phyloP scores from a whole-genome alignment of 257 asterid species.

The Dorcoceras hygrometricum region DNA sequence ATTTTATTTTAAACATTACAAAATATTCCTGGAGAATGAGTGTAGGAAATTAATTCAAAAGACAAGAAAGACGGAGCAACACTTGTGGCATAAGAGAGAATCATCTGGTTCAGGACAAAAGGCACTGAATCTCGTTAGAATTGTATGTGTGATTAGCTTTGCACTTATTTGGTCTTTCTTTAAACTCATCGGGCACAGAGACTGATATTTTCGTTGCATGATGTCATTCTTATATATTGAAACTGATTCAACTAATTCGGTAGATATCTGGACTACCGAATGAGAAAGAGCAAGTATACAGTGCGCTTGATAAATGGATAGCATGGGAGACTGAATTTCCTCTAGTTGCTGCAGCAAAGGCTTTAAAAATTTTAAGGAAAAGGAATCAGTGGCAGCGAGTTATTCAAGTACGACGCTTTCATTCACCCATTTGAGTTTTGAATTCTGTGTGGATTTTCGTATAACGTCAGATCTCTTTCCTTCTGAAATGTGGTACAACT shows the following conservation, averaged over 20 bases:
- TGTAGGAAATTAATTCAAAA: constrained; percentile 39
- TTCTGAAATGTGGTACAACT: neutral
- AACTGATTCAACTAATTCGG: constrained; percentile 11
- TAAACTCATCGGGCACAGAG: neutral
- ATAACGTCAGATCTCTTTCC: neutral
- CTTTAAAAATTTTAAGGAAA: constrained; percentile 64
- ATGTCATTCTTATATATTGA: constrained; percentile 1
- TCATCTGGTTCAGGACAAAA: constrained; percentile 80
- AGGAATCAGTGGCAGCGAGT: constrained; percentile 70
- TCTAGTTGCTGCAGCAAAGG: constrained; percentile 88
- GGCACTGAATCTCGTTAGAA: constrained; percentile 63
- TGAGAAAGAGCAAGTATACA: constrained; percentile 81
- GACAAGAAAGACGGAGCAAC: constrained; percentile 69
- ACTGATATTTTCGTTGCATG: neutral
- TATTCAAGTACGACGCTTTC: constrained; percentile 56
- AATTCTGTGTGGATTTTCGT: neutral
- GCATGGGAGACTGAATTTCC: constrained; percentile 99
- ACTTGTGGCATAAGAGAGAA: constrained; percentile 79
- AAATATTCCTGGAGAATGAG: constrained; percentile 19
- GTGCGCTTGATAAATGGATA: constrained; percentile 77
- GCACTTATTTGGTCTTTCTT: neutral
- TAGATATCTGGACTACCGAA: constrained; percentile 79
- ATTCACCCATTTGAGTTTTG: neutral
- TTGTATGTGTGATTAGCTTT: constrained; percentile 42
- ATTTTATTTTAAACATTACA: neutral